Percentiles rank a stretch among this genome's conserved stretches.
Evolutionary conservation across 106 monocot species (phyloP).

Genomic region (Narthecium ossifragum): DNA sequence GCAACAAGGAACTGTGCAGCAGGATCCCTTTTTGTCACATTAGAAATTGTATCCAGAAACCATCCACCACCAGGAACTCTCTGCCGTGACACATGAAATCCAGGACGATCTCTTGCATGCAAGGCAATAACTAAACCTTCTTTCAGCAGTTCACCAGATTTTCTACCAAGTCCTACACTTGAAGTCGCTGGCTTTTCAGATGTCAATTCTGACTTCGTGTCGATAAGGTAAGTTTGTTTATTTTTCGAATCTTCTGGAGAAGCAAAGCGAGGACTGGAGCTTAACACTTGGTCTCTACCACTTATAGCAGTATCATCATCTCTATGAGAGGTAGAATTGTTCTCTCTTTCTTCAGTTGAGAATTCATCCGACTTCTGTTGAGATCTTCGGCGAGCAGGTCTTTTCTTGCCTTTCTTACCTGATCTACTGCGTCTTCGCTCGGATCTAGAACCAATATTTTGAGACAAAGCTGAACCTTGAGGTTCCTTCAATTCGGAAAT

Average conservation of each 20-base stretch:
- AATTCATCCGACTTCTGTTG: slow-evolving; percentile 59
- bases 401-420: slow-evolving; percentile 90
- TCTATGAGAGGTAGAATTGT: slow-evolving; percentile 48
- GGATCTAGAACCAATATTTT: slow-evolving; percentile 36
- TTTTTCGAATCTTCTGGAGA: slow-evolving; percentile 82
- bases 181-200: slow-evolving; percentile 24
- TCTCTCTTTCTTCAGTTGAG: slow-evolving; percentile 52
- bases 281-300: slow-evolving; percentile 63
- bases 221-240: slow-evolving; percentile 50
- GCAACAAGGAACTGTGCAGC: slow-evolving; percentile 78
- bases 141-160: slow-evolving; percentile 46
- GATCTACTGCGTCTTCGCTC: slow-evolving; percentile 73
- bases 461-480: slow-evolving; percentile 47
- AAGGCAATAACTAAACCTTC: slow-evolving; percentile 81
- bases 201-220: slow-evolving; percentile 53
- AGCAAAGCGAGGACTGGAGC: slow-evolving; percentile 80
- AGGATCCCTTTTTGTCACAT: slow-evolving; percentile 93
- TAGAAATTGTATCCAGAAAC: slow-evolving; percentile 66
- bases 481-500: slow-evolving; percentile 35
- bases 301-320: slow-evolving; percentile 69
- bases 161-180: slow-evolving; percentile 12
- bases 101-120: slow-evolving; percentile 47
- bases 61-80: slow-evolving; percentile 74
- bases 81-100: slow-evolving; percentile 68
- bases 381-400: slow-evolving; percentile 73